phyloP scores from a whole-genome alignment of 2,329 filamentous ascomycete genomes.

The Aspergillus arachidicola region DNA sequence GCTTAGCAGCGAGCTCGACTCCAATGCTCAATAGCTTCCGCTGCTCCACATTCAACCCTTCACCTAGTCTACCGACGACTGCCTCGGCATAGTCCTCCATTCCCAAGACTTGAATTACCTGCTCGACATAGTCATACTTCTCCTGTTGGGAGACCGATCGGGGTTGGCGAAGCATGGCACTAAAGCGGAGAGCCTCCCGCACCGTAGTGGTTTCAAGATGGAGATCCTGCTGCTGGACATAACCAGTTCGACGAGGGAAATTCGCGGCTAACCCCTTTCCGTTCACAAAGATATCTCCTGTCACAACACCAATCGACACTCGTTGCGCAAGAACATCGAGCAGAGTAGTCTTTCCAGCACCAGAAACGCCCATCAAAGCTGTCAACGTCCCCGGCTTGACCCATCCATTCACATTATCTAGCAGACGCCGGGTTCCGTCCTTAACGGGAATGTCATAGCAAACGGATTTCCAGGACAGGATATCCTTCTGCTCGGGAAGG shows the following conservation, averaged over 20 bases:
- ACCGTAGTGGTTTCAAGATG: constrained; percentile 68
- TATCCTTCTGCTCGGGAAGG: constrained; percentile 61
- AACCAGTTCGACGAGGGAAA: constrained; percentile 65
- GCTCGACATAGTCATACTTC: constrained; percentile 66
- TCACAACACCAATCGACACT: constrained; percentile 60
- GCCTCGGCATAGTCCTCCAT: constrained; percentile 85
- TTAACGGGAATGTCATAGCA: constrained; percentile 80
- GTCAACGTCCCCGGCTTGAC: constrained; percentile 56
- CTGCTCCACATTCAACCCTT: constrained; percentile 57
- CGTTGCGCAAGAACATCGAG: constrained; percentile 58
- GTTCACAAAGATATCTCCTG: constrained; percentile 64
- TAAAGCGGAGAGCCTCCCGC: background rate
- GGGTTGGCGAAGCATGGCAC: background rate
- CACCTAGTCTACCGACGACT: constrained; percentile 79
- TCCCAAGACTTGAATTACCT: constrained; percentile 75
- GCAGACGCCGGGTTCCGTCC: constrained; percentile 63
- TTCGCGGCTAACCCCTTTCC: constrained; percentile 55
- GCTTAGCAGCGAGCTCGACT: constrained; percentile 85
- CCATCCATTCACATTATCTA: constrained; percentile 55
- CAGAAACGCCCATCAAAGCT: constrained; percentile 60
- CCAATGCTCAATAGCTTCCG: constrained; percentile 77
- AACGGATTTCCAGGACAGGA: constrained; percentile 80
- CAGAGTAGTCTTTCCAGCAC: constrained; percentile 62
- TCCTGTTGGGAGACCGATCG: background rate
- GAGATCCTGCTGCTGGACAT: constrained; percentile 69